Evolutionary conservation across 345 rosid genomes (phyloP), one percentile per base, ranked within the genome.

Genomic region (Anastatica hierochuntica): DNA sequence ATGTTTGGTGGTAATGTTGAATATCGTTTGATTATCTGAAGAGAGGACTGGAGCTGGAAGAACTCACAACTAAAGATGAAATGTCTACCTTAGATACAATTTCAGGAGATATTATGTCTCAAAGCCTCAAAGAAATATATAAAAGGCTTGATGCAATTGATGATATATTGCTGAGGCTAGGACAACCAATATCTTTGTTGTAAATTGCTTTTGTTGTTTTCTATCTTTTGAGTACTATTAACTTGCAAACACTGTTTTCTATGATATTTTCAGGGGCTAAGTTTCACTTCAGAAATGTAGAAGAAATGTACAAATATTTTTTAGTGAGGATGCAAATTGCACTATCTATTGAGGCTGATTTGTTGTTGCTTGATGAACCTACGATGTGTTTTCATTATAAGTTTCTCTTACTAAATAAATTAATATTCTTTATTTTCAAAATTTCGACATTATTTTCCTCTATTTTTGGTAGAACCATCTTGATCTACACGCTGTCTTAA

Each of bases 301-400:
- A 54, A 38, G 60, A 85, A 72, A 69, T 56, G 90, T 29, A 92
- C 98, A 24, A 92, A 77, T 74, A 57, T 85, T 4, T 88, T 92
- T 72, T 92, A 71, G 88, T 96, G 97, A 77, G 98, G 34, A 92
- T 92, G 98, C 76, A 97, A 71, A 85, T 92, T 56, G 98, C 95
- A 0, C 68, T 92, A 55, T 92, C 78, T 72, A 76, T 92, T 39
- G 98, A 92, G 70, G 97, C 98, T 49, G 98, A 92, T 69, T 43
- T 88, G 62, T 75, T 92, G 79, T 80, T 92, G 42, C 98, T 92
- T 62, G 98, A 92, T 78, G 98, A 92, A 70, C 98, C 98, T 37
- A 88, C 98, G 15, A 97, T 92, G 61, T 37, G 73, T 61, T 61
- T 57, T 64, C 36, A 40, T 34, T 49, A 58, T 50, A 43, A 33